Conservation (phyloP, 257 asterid genomes). For the Forsythia viridissima region DNA sequence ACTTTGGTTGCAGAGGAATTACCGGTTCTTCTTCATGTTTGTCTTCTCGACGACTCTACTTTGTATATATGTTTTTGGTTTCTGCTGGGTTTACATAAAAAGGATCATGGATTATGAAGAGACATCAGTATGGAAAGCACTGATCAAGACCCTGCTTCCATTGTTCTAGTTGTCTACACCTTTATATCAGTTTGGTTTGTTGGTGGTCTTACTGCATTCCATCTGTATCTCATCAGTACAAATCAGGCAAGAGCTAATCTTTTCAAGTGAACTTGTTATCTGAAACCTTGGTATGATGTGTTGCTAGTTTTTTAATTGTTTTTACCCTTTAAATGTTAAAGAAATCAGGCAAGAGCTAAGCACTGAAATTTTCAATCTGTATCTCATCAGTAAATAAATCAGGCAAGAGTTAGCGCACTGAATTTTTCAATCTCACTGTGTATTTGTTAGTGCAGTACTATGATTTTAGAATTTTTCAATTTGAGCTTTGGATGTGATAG, state of each 20-base stretch:
- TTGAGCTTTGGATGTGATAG: not conserved
- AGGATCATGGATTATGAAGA: slow-evolving; percentile 68
- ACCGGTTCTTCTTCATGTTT: slow-evolving; percentile 98
- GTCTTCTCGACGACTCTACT: slow-evolving; percentile 96
- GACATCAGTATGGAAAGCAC: slow-evolving; percentile 80
- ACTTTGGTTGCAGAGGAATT: slow-evolving; percentile 76
- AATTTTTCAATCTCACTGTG: not conserved
- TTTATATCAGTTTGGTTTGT: slow-evolving; percentile 95
- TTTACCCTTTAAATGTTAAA: too few species aligned
- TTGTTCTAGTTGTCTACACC: slow-evolving; percentile 78
- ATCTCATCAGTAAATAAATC: too few species aligned
- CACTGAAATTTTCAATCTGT: too few species aligned
- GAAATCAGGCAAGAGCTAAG: too few species aligned
- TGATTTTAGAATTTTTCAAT: not conserved
- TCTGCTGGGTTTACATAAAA: slow-evolving; percentile 92
- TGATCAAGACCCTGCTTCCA: slow-evolving; percentile 90
- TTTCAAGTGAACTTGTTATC: not conserved
- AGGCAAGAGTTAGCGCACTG: too few species aligned
- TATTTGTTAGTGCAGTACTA: not conserved
- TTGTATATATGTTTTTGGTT: slow-evolving; percentile 79
- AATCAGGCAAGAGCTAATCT: slow-evolving; percentile 62
- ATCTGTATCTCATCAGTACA: slow-evolving; percentile 85
- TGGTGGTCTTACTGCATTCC: slow-evolving; percentile 94
- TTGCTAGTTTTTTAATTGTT: too few species aligned
- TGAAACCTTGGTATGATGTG: not conserved